A percentile compares a stretch with the other conserved stretches of the same genome.
These are phyloP conservation scores for Alternaria rosae DNA, from an alignment of 2,329 filamentous ascomycete species.

Conservation along the genomic window DNA sequence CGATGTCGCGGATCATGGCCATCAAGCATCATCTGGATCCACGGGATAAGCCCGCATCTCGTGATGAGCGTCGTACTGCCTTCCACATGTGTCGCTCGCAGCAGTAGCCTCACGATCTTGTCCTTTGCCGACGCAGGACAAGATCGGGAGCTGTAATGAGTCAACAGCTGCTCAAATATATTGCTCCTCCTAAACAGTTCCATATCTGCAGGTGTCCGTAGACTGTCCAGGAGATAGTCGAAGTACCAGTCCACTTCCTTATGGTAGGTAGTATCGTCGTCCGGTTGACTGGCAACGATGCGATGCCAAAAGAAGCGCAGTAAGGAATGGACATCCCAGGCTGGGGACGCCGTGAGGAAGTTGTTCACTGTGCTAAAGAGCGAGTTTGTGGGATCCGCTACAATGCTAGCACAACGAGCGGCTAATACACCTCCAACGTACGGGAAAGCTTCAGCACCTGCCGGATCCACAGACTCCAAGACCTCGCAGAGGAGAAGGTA, in stretches of 20 bases:
- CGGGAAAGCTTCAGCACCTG: conserved; percentile 61
- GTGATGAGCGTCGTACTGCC: conserved; percentile 84
- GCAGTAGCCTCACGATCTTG: conserved; percentile 68
- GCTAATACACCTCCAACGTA: conserved; percentile 81
- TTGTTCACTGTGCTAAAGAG: conserved; percentile 87
- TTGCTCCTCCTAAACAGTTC: conserved; percentile 65
- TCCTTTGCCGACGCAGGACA: conserved; percentile 66
- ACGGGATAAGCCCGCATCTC: conserved; percentile 75
- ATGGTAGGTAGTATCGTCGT: conserved; percentile 74
- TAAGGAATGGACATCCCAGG: conserved; percentile 70
- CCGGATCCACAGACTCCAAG: conserved; percentile 68
- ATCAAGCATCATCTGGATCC: conserved; percentile 71
- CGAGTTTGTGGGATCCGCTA: conserved; percentile 78
- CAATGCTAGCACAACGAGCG: conserved; percentile 70
- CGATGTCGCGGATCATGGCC: conserved; percentile 57
- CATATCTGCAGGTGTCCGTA: conserved; percentile 67
- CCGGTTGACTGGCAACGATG: conserved; percentile 76
- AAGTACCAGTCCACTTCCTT: conserved; percentile 79
- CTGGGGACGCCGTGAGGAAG: conserved; percentile 79
- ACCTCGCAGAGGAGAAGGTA: conserved; percentile 83
- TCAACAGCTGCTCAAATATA: conserved; percentile 78
- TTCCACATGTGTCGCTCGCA: conserved; percentile 71
- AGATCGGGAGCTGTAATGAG: conserved; percentile 72
- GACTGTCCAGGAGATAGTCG: conserved; percentile 71
- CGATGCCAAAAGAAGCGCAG: conserved; percentile 70